Conservation (phyloP, 2,329 filamentous ascomycete species). For the Cadophora sp. region DNA sequence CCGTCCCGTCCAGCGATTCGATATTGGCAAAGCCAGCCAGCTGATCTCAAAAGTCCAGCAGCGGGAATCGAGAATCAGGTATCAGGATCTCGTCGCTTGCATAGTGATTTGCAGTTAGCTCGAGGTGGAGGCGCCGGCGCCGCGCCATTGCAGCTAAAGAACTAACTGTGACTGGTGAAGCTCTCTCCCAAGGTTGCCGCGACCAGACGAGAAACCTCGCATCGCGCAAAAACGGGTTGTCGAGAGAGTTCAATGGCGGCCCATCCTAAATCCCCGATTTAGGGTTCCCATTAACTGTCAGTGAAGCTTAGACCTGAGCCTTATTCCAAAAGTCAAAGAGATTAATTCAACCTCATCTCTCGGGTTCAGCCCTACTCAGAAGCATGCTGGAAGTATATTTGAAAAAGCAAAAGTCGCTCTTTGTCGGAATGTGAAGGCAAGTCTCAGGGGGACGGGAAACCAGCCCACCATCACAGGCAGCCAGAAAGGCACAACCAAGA, state of each 20-base stretch:
- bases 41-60: neutral
- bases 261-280: slow-evolving; percentile 10
- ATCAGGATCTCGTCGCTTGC: neutral
- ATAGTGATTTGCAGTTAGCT: neutral
- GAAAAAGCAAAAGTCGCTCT: too few relatives aligned
- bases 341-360: slow-evolving; percentile 23
- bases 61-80: neutral
- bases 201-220: neutral
- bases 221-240: neutral
- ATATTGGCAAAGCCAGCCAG: neutral
- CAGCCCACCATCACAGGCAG: neutral
- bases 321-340: slow-evolving; percentile 18
- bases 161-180: neutral
- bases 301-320: slow-evolving; percentile 11
- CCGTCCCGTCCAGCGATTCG: neutral
- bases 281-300: slow-evolving; percentile 14
- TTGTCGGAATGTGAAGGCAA: neutral
- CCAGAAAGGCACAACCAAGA: neutral
- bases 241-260: slow-evolving; percentile 11
- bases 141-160: neutral
- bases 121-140: neutral
- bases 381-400: neutral
- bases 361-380: neutral
- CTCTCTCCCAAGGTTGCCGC: neutral
- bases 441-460: neutral